These are phyloP conservation scores for Phaeomoniella chlamydospora DNA, from an alignment of 2,329 filamentous ascomycete genomes.

Conservation along the genomic window DNA sequence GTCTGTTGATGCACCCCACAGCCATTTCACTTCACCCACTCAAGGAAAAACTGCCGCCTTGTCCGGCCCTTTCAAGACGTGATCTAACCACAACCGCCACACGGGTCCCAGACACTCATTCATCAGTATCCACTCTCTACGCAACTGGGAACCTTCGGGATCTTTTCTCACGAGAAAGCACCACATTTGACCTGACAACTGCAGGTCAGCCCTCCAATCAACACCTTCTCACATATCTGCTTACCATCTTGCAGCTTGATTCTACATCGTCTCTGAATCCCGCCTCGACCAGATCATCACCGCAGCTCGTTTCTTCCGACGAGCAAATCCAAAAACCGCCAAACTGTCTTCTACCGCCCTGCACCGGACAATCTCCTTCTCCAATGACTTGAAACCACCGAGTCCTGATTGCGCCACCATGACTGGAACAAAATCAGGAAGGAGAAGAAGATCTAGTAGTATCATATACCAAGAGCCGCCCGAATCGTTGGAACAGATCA, in stretches of 20 bases:
- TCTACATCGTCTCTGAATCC: not conserved
- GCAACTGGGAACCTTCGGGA: not conserved
- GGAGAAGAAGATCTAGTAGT: conserved; percentile 91
- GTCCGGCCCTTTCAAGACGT: no score
- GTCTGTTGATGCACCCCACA: no score
- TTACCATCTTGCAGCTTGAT: not conserved
- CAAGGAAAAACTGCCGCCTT: not conserved
- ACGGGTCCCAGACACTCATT: not conserved
- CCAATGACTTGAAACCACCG: conserved; percentile 63
- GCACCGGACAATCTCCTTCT: conserved; percentile 81
- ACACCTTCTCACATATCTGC: not conserved
- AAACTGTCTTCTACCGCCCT: conserved; percentile 91
- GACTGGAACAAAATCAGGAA: conserved; percentile 50
- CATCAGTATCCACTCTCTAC: not conserved
- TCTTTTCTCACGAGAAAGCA: not conserved
- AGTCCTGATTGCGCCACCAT: conserved; percentile 46
- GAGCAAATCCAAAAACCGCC: conserved; percentile 54
- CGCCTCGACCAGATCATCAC: conserved; percentile 6
- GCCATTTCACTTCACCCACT: no score
- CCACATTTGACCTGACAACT: not conserved
- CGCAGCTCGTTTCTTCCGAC: conserved; percentile 9
- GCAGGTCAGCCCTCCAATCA: not conserved
- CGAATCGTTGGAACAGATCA: conserved; percentile 94
- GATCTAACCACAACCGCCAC: not conserved
- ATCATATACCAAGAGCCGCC: conserved; percentile 95